Evolutionary conservation across 352 stramenopile species (phyloP).

Genomic region (Phytophthora idaei): DNA sequence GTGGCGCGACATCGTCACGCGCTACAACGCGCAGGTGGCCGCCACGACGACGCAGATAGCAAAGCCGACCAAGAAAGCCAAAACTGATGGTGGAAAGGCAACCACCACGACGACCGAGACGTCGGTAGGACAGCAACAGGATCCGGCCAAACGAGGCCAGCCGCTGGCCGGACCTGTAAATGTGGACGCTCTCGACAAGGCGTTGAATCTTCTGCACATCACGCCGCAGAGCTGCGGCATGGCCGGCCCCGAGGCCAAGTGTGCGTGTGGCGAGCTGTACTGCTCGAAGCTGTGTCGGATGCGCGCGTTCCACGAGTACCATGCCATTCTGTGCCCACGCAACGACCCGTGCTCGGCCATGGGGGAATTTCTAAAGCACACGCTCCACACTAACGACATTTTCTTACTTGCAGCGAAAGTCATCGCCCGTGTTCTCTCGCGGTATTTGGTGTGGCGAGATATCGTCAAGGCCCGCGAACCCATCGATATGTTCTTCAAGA

Average conservation of each 20-base stretch:
- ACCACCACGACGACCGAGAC: slow-evolving; percentile 6
- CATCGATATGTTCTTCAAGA: slow-evolving; percentile 92
- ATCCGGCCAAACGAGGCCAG: background rate
- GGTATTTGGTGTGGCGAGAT: slow-evolving; percentile 60
- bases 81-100: slow-evolving; percentile 10
- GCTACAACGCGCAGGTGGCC: slow-evolving; percentile 24
- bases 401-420: slow-evolving; percentile 90
- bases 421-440: slow-evolving; percentile 69
- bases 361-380: slow-evolving; percentile 69
- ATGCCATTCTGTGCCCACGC: slow-evolving; percentile 79
- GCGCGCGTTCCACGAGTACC: slow-evolving; percentile 71
- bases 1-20: slow-evolving; percentile 53
- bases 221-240: slow-evolving; percentile 60
- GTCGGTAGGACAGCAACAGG: background rate
- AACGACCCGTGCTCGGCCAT: slow-evolving; percentile 66
- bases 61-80: background rate
- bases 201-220: slow-evolving; percentile 48
- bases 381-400: slow-evolving; percentile 91
- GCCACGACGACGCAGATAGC: background rate
- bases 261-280: slow-evolving; percentile 82
- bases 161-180: background rate
- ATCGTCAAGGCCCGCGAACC: slow-evolving; percentile 65
- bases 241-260: slow-evolving; percentile 35
- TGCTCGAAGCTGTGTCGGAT: slow-evolving; percentile 83
- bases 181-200: slow-evolving; percentile 49